Evolutionary conservation across 2,329 filamentous ascomycete species (phyloP), one percentile per base, ranked within the genome.

Genomic region (Neodidymelliopsis sp.): DNA sequence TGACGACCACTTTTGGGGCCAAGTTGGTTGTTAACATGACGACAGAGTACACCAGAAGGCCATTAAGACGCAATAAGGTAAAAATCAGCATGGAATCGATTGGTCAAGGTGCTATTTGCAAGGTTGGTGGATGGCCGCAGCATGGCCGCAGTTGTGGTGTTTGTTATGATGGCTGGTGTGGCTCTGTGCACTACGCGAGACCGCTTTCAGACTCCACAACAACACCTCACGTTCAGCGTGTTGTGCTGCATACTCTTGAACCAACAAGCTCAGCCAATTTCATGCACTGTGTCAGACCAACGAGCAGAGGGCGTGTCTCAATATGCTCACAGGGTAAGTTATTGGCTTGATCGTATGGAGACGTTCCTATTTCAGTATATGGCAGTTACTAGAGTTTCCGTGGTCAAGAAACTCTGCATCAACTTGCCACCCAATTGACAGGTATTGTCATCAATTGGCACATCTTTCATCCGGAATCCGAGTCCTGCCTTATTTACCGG

Each of bases 401-500:
- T 25, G 13, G 27, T 19, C 25, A 29, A 29, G 20, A 35, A 15
- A 50, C 57, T 54, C 42, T 63, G 62, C 66, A 69, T 57, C 50
- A 59, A 56, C 42, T 71, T 59, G 69, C 69, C 69, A 72, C 69
- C 52, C 51, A 56, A 63, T 57, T 55, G 59, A 47, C 53, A 58
- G 52, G 58, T 59, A 36, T 46, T 56, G 23, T 42, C 44, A 44
- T 37, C 54, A 54, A 49, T 54, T 57, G 53, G 49, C 49, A 57
- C 27, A 30, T 19, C 18, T 59, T 56, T 49, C 52, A 50, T 52
- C 46, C 59, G 56, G 53, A 60, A 62, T 56, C n/a, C 53, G 54
- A 58, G 53, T 62, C 43, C 51, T 60, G 48, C 60, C 57, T 66
- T 65, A 58, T 58, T 66, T 60, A 70, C 69, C 69, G 70, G 71